Evolutionary conservation across 2,329 filamentous ascomycete species (phyloP), one percentile per base, ranked within the genome.

Genomic region (Colletotrichum melonis): DNA sequence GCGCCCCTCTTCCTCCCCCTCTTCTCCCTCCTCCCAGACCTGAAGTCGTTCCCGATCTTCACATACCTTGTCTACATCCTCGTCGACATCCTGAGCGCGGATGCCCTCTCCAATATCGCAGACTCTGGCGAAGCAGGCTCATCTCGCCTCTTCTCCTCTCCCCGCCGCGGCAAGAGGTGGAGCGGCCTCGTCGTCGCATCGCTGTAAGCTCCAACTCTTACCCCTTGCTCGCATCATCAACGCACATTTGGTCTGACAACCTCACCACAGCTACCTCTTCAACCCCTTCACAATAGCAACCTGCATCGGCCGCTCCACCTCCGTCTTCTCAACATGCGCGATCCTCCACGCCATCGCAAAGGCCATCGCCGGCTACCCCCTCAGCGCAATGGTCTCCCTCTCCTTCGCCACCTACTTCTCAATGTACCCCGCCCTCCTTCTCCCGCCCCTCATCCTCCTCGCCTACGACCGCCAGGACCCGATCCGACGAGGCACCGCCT

Each of bases 261-360:
- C n/a, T 9, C 24, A 16, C 5, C 26, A 14, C 67, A 97, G 94
- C 76, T 98, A 94, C 80, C 89, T 99, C 3, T 96, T 98, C 85
- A 98, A 97, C 81, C 97, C 97, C 0, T 97, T 98, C 80, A 97
- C 95, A 1, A 91, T 99, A 74, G 91, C 95, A 57, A 95, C 95
- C 22, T 98, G 96, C 81, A 89, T 99, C 72, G 96, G 94, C 30
- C 93, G 96, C 54, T 94, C 97, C 1, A 98, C 96, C 0, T 94
- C 91, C 75, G 92, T 96, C 71, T 96, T 99, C 81, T 95, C 95
- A 1, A 97, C 94, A 69, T 93, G 94, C 80, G 95, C 95, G 77
- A 94, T 98, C 77, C 90, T 98, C 35, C 91, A 94, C 76, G 94
- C 96, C 74, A 90, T 98, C 67, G 90, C 94, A 19, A 94, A 93